Evolutionary conservation across 2,329 filamentous ascomycete genomes (phyloP).

Genomic region (Escovopsis weberi): DNA sequence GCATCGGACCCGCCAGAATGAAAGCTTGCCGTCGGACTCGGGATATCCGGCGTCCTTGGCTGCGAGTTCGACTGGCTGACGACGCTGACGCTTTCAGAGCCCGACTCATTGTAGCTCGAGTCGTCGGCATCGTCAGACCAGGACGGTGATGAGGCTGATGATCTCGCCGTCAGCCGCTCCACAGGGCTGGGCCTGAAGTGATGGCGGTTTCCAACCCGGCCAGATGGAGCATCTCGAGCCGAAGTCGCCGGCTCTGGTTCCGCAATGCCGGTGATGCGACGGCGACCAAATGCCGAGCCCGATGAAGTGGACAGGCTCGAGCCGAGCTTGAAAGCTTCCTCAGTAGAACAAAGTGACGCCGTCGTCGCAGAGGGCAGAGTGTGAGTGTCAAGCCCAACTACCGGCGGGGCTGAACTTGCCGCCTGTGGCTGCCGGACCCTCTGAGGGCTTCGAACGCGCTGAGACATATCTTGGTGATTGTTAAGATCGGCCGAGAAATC

Average conservation of each 20-base stretch:
- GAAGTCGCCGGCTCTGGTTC: conserved; percentile 6
- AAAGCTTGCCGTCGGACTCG: conserved; percentile 8
- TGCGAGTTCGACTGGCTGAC: conserved; percentile 13
- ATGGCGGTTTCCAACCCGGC: conserved; percentile 26
- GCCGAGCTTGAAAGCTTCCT: too few relatives aligned
- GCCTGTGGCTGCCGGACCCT: too few relatives aligned
- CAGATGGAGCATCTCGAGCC: conserved; percentile 25
- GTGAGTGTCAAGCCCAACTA: too few relatives aligned
- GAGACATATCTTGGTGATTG: too few relatives aligned
- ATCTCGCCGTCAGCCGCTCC: conserved; percentile 23
- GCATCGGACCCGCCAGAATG: conserved; percentile 8
- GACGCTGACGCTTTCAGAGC: conserved; percentile 14
- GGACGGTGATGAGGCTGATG: conserved; percentile 17
- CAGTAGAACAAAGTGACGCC: too few relatives aligned
- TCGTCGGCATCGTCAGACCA: conserved; percentile 10
- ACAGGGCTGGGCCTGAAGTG: conserved; percentile 27
- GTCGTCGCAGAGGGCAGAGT: too few relatives aligned
- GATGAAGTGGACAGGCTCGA: too few relatives aligned
- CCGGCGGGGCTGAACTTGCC: too few relatives aligned
- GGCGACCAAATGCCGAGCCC: too few relatives aligned
- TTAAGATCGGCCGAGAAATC: too few relatives aligned
- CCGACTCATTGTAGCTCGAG: conserved; percentile 14
- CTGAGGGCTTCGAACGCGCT: too few relatives aligned
- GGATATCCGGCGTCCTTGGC: conserved; percentile 6
- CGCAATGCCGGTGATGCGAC: too few relatives aligned